Conservation (phyloP, 2,329 filamentous ascomycete genomes). For the Aspergillus sp. region DNA sequence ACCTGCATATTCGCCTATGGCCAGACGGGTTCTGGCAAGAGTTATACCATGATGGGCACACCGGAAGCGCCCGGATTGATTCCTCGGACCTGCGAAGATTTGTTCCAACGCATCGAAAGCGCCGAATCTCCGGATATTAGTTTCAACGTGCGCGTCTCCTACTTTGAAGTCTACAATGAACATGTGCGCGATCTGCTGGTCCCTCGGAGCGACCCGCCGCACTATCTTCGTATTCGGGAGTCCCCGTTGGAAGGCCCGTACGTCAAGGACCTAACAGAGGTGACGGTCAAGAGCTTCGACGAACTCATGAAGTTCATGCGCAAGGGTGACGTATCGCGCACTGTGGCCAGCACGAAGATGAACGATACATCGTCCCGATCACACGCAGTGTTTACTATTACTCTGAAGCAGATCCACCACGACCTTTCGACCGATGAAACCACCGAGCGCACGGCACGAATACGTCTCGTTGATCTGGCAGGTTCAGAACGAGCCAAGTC, state of each 20-base stretch:
- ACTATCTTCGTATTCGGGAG: constrained; percentile 96
- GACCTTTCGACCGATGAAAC: constrained; percentile 97
- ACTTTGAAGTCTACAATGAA: constrained; percentile 99
- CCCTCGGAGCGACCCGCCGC: constrained; percentile 74
- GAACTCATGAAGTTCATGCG: constrained; percentile 93
- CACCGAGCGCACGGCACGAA: constrained; percentile 89
- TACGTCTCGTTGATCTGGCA: constrained; percentile 90
- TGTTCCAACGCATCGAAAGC: constrained; percentile 88
- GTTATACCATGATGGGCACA: constrained; percentile 96
- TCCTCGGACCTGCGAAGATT: constrained; percentile 89
- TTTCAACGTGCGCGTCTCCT: constrained; percentile 95
- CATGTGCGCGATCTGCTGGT: constrained; percentile 93
- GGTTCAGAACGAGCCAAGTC: constrained; percentile 93
- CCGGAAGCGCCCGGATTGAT: constrained; percentile 86
- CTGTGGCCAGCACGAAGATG: constrained; percentile 95
- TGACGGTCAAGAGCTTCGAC: constrained; percentile 80
- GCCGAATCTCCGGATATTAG: constrained; percentile 87
- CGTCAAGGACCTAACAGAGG: constrained; percentile 93
- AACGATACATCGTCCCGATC: constrained; percentile 97
- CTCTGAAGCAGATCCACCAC: constrained; percentile 97
- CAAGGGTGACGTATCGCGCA: constrained; percentile 82
- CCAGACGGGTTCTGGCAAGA: constrained; percentile 96
- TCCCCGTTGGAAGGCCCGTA: constrained; percentile 94
- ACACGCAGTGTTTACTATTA: constrained; percentile 96
- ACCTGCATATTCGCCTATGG: constrained; percentile 99